Conservation (phyloP, 441 rosid genomes). For the Brassica balearica region DNA sequence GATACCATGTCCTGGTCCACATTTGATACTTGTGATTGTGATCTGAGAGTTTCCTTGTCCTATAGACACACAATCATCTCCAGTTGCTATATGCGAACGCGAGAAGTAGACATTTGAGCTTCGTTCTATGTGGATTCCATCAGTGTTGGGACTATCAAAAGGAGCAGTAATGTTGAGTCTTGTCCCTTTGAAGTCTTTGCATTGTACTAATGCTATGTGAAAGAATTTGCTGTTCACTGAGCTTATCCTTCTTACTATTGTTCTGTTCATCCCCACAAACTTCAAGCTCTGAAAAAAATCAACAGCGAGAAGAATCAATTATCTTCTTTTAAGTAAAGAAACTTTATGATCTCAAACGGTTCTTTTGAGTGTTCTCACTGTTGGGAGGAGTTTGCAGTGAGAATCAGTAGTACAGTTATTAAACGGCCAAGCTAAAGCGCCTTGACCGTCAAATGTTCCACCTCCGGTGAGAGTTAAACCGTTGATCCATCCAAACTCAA, state of each 20-base stretch:
- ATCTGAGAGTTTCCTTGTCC: conserved; percentile 63
- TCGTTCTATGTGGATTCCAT: conserved; percentile 63
- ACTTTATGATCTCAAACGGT: neutral
- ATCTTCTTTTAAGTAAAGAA: neutral
- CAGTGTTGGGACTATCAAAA: conserved; percentile 59
- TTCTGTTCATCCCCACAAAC: conserved; percentile 61
- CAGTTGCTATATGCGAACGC: conserved; percentile 50
- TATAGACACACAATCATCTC: conserved; percentile 65
- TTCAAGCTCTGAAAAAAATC: conserved; percentile 53
- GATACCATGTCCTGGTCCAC: conserved; percentile 69
- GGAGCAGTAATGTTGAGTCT: conserved; percentile 56
- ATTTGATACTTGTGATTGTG: conserved; percentile 49
- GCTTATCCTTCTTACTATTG: conserved; percentile 52
- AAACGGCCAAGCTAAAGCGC: conserved; percentile 65
- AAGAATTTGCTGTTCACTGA: conserved; percentile 71
- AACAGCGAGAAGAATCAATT: neutral
- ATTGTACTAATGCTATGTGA: conserved; percentile 62
- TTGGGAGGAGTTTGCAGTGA: conserved; percentile 60
- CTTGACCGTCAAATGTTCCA: conserved; percentile 67
- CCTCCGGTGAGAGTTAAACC: conserved; percentile 66
- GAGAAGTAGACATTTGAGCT: conserved; percentile 53
- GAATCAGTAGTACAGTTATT: conserved; percentile 51
- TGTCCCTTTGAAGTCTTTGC: conserved; percentile 59
- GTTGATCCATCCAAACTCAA: conserved; percentile 53
- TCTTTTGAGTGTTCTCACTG: conserved; percentile 42